Evolutionary conservation across 2,329 filamentous ascomycete genomes (phyloP), one percentile per base, ranked within the genome.

Genomic region (Trichoderma gracile): DNA sequence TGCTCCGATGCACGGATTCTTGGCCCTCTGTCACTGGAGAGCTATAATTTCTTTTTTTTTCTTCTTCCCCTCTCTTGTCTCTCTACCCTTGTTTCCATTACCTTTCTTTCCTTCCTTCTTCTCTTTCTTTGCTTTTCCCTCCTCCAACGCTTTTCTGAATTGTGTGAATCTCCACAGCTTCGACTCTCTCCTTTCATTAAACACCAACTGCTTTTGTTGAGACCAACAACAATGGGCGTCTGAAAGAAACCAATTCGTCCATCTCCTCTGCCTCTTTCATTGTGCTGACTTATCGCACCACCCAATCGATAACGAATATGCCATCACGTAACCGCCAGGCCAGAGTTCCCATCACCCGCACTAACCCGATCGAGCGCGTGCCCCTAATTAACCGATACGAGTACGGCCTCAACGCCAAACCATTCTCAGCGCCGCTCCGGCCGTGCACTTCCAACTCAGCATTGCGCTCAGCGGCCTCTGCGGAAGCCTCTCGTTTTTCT

Each of bases 341-440:
- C 19, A 49, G 63, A 53, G 27, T 49, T 30, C 40, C 47, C 17
- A 43, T 21, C 56, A 47, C 30, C 49, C 49, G 40, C 66, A 57
- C 66, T 67, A 67, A 64, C 43, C 56, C 45, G n/a, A 63, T 67
- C 50, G 49, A 63, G 64, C 54, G 55, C 53, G 15, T 49, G 65
- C 66, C 66, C 66, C 64, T 67, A 40, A 67, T 67, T 66, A 42
- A 25, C 43, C 55, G 50, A 52, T 40, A 55, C 61, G 56, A 50
- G 27, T 50, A 52, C 30, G 46, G 64, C 64, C 27, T 50, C 66
- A 50, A 62, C 66, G 27, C 27, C 58, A 47, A 58, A 38, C 59
- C 66, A 56, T 53, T 63, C 58, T 57, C 52, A 62, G 42, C 52
- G 63, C 55, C n/a, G 25, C n/a, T 55, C 64, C 58, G 38, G 58